phyloP scores from a whole-genome alignment of 805 yeast species.

The Kluyveromyces wickerhamii region DNA sequence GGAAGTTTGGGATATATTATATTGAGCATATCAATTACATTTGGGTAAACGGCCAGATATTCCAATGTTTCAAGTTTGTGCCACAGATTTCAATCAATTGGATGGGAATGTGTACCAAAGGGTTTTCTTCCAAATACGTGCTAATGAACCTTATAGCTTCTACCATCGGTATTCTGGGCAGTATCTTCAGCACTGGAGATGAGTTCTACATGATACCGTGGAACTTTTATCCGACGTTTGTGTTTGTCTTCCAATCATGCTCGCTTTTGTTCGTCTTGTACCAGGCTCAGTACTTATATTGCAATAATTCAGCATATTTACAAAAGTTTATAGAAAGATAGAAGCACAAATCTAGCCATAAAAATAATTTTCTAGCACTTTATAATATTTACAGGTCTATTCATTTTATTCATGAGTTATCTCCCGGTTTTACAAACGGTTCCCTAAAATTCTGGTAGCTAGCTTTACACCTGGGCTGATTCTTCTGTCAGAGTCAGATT shows the following conservation, averaged over 20 bases:
- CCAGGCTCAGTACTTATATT: constrained; percentile 24
- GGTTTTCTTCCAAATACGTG: constrained; percentile 23
- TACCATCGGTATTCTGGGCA: constrained; percentile 3
- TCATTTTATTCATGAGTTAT: no score
- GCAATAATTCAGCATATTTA: constrained; percentile 15
- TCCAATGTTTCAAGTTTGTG: constrained; percentile 22
- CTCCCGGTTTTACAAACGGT: constrained; percentile 42
- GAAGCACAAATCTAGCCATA: no score
- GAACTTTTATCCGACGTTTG: constrained; percentile 19
- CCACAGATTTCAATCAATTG: constrained; percentile 39
- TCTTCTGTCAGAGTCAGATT: constrained; percentile 48
- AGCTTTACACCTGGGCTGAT: constrained; percentile 56
- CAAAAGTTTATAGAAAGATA: constrained; percentile 13
- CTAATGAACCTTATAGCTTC: constrained; percentile 9
- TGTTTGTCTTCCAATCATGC: constrained; percentile 12
- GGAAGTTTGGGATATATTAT: constrained; percentile 27
- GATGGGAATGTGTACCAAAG: constrained; percentile 29
- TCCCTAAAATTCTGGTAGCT: constrained; percentile 58
- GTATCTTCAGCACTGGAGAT: not conserved
- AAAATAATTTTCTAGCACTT: no score
- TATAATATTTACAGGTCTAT: no score
- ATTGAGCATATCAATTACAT: constrained; percentile 37
- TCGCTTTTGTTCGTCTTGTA: constrained; percentile 14
- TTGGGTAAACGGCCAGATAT: constrained; percentile 31
- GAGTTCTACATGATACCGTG: constrained; percentile 18